Conservation (phyloP, 345 rosid species). For the Ailanthus altissimus region DNA sequence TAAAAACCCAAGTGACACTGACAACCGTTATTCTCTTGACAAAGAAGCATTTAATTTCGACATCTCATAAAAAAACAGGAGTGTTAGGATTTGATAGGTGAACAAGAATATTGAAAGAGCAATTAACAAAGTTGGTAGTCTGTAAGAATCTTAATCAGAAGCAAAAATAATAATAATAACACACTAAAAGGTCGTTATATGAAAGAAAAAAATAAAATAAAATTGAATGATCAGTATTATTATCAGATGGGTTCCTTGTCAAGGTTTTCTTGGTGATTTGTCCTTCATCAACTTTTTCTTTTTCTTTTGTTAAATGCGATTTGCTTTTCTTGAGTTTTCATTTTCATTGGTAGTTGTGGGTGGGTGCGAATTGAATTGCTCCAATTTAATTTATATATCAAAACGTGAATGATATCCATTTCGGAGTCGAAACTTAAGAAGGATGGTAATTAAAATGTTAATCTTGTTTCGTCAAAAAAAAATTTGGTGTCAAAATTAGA, state of each 20-base stretch:
- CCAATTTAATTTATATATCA: not conserved
- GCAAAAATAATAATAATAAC: not conserved
- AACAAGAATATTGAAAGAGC: constrained; percentile 38
- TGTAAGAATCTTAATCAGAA: constrained; percentile 31
- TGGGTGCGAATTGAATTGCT: constrained; percentile 16
- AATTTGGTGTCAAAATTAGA: not conserved
- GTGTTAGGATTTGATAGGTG: constrained; percentile 40
- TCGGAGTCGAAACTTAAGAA: not conserved
- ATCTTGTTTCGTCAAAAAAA: not conserved
- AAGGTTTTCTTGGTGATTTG: constrained; percentile 7
- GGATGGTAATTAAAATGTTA: not conserved
- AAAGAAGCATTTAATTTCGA: constrained; percentile 21
- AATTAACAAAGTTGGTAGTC: constrained; percentile 46
- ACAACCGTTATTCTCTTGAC: constrained; percentile 30
- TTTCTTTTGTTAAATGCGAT: not conserved
- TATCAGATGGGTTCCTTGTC: constrained; percentile 18
- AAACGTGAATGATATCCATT: not conserved
- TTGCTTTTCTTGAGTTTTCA: constrained; percentile 29
- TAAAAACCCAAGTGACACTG: not conserved
- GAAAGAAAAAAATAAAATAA: not conserved
- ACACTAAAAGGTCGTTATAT: not conserved
- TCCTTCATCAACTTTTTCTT: not conserved
- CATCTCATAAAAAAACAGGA: not conserved
- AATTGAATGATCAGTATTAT: constrained; percentile 6
- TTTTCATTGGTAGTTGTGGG: constrained; percentile 35